phyloP scores from a whole-genome alignment of 371 early-diverging fungal species.

The Actinomucor elegans region DNA sequence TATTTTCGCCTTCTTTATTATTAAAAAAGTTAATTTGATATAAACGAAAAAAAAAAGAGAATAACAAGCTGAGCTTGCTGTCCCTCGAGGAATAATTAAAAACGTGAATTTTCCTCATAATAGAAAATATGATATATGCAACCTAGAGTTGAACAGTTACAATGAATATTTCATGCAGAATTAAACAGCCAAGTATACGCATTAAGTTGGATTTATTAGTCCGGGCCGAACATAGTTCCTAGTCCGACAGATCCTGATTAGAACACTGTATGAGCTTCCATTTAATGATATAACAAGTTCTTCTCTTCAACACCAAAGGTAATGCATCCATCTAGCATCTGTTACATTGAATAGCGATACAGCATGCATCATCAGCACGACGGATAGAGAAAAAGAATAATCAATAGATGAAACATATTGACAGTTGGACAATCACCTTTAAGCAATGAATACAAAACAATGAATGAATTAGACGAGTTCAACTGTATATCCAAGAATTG shows the following conservation, averaged over 20 bases:
- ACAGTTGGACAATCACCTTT: too few species aligned
- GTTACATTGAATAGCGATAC: too few species aligned
- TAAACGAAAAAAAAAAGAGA: too few species aligned
- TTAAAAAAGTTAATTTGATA: background rate
- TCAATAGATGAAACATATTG: too few species aligned
- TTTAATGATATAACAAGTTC: conserved; percentile 1
- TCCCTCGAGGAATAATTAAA: background rate
- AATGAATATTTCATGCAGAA: background rate
- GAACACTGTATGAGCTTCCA: background rate
- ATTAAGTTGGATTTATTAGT: too few species aligned
- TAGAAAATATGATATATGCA: background rate
- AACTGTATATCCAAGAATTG: too few species aligned
- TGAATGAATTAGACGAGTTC: too few species aligned
- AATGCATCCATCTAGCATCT: conserved; percentile 13
- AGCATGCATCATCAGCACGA: too few species aligned
- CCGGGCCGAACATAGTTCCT: background rate
- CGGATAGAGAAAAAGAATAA: too few species aligned
- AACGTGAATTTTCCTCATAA: background rate
- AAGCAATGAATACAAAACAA: too few species aligned
- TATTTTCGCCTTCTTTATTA: background rate
- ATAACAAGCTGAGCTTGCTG: too few species aligned
- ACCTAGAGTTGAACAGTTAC: background rate
- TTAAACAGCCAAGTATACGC: too few species aligned
- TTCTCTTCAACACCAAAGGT: conserved; percentile 19
- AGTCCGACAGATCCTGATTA: background rate